Conservation (phyloP, 192 early-diverging fungal genomes). For the Umbelopsis ramanniana region DNA sequence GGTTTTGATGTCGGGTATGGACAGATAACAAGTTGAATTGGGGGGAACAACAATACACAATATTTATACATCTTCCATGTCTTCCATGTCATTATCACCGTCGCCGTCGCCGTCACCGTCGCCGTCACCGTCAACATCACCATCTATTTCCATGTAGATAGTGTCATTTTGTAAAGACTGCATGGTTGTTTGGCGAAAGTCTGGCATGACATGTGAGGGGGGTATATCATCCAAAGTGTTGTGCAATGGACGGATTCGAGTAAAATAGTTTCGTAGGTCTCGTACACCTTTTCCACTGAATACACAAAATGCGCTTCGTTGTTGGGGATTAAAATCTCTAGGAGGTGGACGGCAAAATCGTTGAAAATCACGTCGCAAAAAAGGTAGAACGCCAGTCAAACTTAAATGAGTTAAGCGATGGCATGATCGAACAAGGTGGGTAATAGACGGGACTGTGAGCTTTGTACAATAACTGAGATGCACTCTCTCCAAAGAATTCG, state of each 20-base stretch:
- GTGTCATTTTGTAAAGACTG: background rate
- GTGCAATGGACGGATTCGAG: background rate
- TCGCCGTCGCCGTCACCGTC: constrained; percentile 11
- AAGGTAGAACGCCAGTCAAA: constrained; percentile 59
- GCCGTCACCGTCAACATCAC: constrained; percentile 13
- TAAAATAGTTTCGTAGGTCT: constrained; percentile 50
- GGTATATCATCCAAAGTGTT: background rate
- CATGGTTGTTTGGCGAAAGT: background rate
- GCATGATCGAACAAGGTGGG: constrained; percentile 51
- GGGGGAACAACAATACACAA: background rate
- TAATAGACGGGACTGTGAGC: constrained; percentile 50
- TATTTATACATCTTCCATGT: constrained; percentile 20
- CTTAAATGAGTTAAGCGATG: constrained; percentile 54
- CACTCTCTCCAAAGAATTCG: constrained; percentile 55
- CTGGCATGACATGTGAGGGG: background rate
- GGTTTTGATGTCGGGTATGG: constrained; percentile 3
- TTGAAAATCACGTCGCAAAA: constrained; percentile 53
- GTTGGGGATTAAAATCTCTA: constrained; percentile 57
- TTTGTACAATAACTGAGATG: constrained; percentile 62
- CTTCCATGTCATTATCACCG: constrained; percentile 24
- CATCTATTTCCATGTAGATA: constrained; percentile 17
- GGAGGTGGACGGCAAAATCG: constrained; percentile 56
- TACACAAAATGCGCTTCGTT: constrained; percentile 62
- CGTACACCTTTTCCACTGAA: constrained; percentile 61
- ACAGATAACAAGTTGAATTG: constrained; percentile 1